A percentile compares a stretch with the other conserved stretches of the same genome.
Evolutionary conservation across 2,329 filamentous ascomycete genomes (phyloP).

Genomic region (Pseudogymnoascus sp.): DNA sequence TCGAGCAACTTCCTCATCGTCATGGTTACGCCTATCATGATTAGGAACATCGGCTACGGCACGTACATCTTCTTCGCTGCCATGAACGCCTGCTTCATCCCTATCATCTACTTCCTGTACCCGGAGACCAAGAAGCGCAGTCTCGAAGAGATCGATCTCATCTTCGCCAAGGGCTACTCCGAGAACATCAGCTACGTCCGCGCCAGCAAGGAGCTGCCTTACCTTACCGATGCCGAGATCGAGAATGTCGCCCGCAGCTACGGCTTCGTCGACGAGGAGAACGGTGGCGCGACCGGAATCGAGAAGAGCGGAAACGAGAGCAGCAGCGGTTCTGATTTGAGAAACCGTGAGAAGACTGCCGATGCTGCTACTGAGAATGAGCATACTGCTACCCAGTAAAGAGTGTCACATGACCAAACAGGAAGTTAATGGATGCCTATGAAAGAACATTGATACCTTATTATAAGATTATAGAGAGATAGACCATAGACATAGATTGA

Average conservation of each 20-base stretch:
- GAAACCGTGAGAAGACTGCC: background rate
- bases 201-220: conserved; percentile 48
- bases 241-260: conserved; percentile 29
- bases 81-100: conserved; percentile 31
- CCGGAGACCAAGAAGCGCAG: conserved; percentile 46
- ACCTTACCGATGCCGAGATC: conserved; percentile 42
- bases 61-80: conserved; percentile 33
- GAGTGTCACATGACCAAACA: background rate
- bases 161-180: conserved; percentile 51
- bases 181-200: conserved; percentile 53
- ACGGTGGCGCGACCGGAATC: background rate
- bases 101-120: conserved; percentile 31
- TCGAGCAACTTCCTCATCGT: conserved; percentile 49
- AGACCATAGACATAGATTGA: conserved; percentile 5
- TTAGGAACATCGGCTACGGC: conserved; percentile 27
- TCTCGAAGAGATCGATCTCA: conserved; percentile 62
- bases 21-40: conserved; percentile 33
- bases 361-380: background rate
- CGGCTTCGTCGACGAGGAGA: conserved; percentile 7
- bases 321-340: background rate
- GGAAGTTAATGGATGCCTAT: background rate
- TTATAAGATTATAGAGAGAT: background rate
- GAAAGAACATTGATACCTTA: background rate
- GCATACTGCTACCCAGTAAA: background rate
- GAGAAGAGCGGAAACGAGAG: background rate